phyloP scores from a whole-genome alignment of 805 yeast genomes.

The Candida krabiensis region DNA sequence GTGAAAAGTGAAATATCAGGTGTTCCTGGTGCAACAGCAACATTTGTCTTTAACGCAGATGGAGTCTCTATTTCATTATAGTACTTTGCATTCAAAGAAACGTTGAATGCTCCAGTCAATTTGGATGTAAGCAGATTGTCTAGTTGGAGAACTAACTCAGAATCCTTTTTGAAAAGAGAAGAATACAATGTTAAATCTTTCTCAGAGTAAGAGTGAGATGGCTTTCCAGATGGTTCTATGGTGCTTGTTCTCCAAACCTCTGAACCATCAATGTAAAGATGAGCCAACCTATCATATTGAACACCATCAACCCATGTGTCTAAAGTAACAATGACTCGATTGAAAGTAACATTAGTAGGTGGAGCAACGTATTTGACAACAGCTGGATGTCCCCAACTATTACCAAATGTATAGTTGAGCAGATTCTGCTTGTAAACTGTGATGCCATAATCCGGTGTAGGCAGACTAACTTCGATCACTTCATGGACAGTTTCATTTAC shows the following conservation, averaged over 20 bases:
- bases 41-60: conserved; percentile 6
- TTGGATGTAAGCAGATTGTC: conserved; percentile 59
- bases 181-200: conserved; percentile 67
- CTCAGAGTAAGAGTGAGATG: conserved; percentile 46
- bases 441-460: conserved; percentile 28
- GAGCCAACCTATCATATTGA: conserved; percentile 66
- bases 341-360: conserved; percentile 40
- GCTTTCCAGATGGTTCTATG: conserved; percentile 65
- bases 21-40: neutral
- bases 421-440: conserved; percentile 43
- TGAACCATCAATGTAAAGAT: conserved; percentile 58
- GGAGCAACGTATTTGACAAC: conserved; percentile 44
- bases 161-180: conserved; percentile 44
- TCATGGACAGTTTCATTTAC: conserved; percentile 20
- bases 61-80: conserved; percentile 35
- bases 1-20: conserved; percentile 25
- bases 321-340: conserved; percentile 53
- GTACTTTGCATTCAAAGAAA: conserved; percentile 51
- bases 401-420: conserved; percentile 50
- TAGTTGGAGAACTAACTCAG: conserved; percentile 54
- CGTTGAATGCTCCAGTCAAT: conserved; percentile 61
- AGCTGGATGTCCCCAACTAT: conserved; percentile 61
- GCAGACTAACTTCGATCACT: conserved; percentile 33
- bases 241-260: conserved; percentile 87
- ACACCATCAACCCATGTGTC: conserved; percentile 55